Evolutionary conservation across 2,329 filamentous ascomycete genomes (phyloP).

Genomic region (Passalora sequoiae): DNA sequence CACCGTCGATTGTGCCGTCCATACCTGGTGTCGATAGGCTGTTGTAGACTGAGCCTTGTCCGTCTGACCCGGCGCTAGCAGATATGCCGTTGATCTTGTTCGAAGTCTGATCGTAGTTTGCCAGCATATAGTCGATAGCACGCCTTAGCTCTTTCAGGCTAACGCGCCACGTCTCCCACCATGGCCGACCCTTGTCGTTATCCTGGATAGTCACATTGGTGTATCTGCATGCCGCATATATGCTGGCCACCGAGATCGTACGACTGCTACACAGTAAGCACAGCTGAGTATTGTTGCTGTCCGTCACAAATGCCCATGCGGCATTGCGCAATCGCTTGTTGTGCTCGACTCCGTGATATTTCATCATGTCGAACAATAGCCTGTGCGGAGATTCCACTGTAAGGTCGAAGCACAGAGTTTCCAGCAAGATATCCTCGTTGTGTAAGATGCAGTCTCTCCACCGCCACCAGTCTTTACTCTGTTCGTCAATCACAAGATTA

Average conservation of each 20-base stretch:
- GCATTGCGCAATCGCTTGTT: constrained; percentile 79
- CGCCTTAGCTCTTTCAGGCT: constrained; percentile 63
- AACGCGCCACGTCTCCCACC: constrained; percentile 79
- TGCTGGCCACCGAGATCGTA: constrained; percentile 75
- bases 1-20: constrained; percentile 23
- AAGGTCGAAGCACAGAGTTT: constrained; percentile 88
- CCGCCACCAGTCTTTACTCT: constrained; percentile 96
- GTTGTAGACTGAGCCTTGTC: constrained; percentile 41
- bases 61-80: constrained; percentile 34
- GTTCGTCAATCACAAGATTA: constrained; percentile 85
- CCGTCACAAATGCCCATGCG: constrained; percentile 91
- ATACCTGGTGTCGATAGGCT: constrained; percentile 39
- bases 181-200: constrained; percentile 68
- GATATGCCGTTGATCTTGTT: constrained; percentile 29
- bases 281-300: constrained; percentile 76
- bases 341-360: constrained; percentile 66
- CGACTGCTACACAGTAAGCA: constrained; percentile 74
- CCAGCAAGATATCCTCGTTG: constrained; percentile 88
- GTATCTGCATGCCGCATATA: constrained; percentile 80
- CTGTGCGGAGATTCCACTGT: constrained; percentile 85
- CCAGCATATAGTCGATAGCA: constrained; percentile 71
- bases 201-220: constrained; percentile 67
- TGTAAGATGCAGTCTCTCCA: constrained; percentile 92
- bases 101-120: constrained; percentile 42
- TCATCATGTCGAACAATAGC: constrained; percentile 74